Percentiles rank a stretch among this genome's conserved stretches.
These are phyloP conservation scores for Hanseniaspora meyeri DNA, from an alignment of 805 yeast species.

Conservation along the genomic window DNA sequence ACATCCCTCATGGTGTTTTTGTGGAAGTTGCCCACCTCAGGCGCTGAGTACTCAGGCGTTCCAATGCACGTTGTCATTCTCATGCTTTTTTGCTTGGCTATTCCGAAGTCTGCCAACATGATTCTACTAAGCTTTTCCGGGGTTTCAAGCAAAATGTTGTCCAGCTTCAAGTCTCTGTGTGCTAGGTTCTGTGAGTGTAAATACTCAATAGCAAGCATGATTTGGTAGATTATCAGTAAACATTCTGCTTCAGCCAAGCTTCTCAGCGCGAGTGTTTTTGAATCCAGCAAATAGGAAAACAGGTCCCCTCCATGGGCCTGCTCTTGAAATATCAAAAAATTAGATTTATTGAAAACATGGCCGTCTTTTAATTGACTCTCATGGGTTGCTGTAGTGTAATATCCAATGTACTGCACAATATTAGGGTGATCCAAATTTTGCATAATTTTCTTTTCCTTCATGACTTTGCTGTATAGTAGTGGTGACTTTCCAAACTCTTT, in stretches of 20 bases:
- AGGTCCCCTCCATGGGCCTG: constrained; percentile 47
- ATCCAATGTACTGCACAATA: constrained; percentile 35
- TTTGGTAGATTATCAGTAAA: constrained; percentile 42
- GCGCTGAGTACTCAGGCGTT: constrained; percentile 63
- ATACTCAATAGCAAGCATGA: constrained; percentile 43
- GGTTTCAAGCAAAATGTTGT: constrained; percentile 45
- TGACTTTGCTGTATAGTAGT: not conserved
- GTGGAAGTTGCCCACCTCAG: constrained; percentile 40
- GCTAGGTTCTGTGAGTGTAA: constrained; percentile 44
- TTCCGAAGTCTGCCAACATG: constrained; percentile 60
- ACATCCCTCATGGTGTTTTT: constrained; percentile 5
- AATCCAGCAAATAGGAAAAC: constrained; percentile 36
- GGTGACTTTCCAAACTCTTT: not conserved
- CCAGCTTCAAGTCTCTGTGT: constrained; percentile 56
- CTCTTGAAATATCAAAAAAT: constrained; percentile 38
- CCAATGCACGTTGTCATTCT: constrained; percentile 44
- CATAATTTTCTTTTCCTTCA: constrained; percentile 36
- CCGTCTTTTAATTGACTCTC: not conserved
- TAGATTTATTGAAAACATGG: not conserved
- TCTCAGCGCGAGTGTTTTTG: constrained; percentile 30
- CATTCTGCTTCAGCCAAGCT: constrained; percentile 45
- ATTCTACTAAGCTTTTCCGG: constrained; percentile 43
- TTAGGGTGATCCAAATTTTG: constrained; percentile 35
- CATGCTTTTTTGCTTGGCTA: constrained; percentile 29
- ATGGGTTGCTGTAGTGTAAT: constrained; percentile 20